Evolutionary conservation across 306 rosid species (phyloP).

Genomic region (Pueraria montana): DNA sequence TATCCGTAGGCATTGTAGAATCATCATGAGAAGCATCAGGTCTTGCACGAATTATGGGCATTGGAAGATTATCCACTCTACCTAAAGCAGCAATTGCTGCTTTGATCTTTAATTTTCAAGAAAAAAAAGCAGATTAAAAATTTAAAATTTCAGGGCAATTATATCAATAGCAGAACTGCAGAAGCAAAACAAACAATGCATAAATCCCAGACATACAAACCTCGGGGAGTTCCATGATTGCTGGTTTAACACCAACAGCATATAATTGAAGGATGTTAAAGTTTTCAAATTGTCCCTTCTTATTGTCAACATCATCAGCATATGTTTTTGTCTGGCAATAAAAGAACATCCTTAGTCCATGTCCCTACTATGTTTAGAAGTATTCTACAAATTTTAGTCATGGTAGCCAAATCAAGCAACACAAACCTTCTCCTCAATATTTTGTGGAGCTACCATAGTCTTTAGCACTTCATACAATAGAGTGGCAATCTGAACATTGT

Average conservation of each 20-base stretch:
- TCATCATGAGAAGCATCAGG: conserved; percentile 49
- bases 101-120: conserved; percentile 66
- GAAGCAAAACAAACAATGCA: conserved; percentile 35
- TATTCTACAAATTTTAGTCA: conserved; percentile 32
- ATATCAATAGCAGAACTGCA: neutral
- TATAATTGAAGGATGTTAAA: conserved; percentile 89
- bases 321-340: conserved; percentile 68
- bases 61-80: conserved; percentile 76
- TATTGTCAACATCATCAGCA: conserved; percentile 72
- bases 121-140: conserved; percentile 10
- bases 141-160: conserved; percentile 5
- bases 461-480: conserved; percentile 84
- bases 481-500: conserved; percentile 73
- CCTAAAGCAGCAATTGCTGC: conserved; percentile 79
- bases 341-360: conserved; percentile 37
- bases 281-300: conserved; percentile 71
- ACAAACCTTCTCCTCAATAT: conserved; percentile 57
- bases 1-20: conserved; percentile 54
- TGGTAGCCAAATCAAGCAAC: conserved; percentile 37
- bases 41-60: conserved; percentile 63
- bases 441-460: conserved; percentile 55
- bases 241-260: conserved; percentile 83
- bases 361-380: conserved; percentile 5
- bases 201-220: conserved; percentile 56
- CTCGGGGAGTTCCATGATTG: conserved; percentile 92